Conservation (phyloP, 2,329 filamentous ascomycete genomes). For the Phaeosphaeria sp. region DNA sequence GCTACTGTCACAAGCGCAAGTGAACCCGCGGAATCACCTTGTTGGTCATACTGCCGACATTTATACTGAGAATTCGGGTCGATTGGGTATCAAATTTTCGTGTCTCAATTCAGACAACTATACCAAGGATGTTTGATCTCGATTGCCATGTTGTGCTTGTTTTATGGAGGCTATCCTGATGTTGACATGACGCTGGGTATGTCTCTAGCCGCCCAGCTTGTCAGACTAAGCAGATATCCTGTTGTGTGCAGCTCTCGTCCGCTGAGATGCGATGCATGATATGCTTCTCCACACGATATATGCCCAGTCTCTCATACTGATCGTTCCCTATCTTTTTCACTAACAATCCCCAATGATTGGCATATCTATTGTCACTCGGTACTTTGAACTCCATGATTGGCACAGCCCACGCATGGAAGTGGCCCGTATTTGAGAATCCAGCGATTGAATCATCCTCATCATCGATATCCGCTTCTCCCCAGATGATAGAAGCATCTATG, state of each 20-base stretch:
- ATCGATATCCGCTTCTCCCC: conserved; percentile 3
- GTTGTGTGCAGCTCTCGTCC: background rate
- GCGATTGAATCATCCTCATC: background rate
- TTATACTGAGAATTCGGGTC: background rate
- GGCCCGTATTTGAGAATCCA: background rate
- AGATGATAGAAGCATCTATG: background rate
- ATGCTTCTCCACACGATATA: background rate
- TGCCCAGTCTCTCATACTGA: background rate
- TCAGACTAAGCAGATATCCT: background rate
- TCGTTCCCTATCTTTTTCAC: background rate
- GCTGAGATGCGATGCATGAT: background rate
- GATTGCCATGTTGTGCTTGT: background rate
- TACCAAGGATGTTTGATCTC: no score
- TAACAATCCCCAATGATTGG: background rate
- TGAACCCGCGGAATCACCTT: background rate
- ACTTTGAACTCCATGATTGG: conserved; percentile 1
- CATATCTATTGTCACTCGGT: background rate
- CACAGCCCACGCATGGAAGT: background rate
- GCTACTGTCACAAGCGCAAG: background rate
- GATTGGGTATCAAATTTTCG: no score
- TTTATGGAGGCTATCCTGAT: background rate
- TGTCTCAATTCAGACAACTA: no score
- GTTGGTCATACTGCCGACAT: background rate
- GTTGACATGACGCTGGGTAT: background rate
- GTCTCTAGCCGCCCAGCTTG: background rate